Evolutionary conservation across 2,329 filamentous ascomycete genomes (phyloP), one percentile per base, ranked within the genome.

Genomic region (Diplodia seriata): DNA sequence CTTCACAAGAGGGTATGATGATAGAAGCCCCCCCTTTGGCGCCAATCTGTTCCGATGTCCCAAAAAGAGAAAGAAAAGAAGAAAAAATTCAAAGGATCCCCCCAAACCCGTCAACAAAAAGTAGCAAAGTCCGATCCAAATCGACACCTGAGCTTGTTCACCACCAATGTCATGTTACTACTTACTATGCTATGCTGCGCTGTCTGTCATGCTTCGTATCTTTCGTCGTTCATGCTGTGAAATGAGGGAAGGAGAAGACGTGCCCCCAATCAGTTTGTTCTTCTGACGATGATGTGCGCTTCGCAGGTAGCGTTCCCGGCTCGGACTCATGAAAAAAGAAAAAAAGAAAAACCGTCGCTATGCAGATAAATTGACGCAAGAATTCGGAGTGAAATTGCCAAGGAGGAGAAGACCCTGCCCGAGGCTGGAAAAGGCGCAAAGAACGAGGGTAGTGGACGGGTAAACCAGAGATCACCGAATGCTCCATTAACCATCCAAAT

Each of bases 301-400:
- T 29, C 14, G 57, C 57, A 62, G 50, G 57, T 29, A 62, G 40
- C n/a, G 50, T 20, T 7, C 26, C 40, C 18, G 40, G 20, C 15
- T 23, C 40, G 47, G 57, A 62, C 57, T 50, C 38, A 36, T 18
- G 51, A 20, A n/a, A 63, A 63, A 49, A 12, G 9, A 31, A 29
- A 29, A 31, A 51, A 63, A 49, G 12, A 15, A 47, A 36, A 38
- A 63, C 51, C 63, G 51, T 55, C 63, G 63, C 63, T 66, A 66
- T 66, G 63, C 63, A 56, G 26, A 31, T 31, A 65, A 53, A 33
- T 31, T 31, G 36, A 61, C 33, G 43, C 8, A 61, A 61, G 40
- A 33, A 20, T 8, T 26, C 23, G 40, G 38, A 40, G 31, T 9
- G 8, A 20, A 20, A 40, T 12, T 14, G 38, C 12, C 20, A 51